A percentile compares a stretch with the other conserved stretches of the same genome.
Evolutionary conservation across 257 asterid genomes (phyloP).

Genomic region (Coffea canephora): DNA sequence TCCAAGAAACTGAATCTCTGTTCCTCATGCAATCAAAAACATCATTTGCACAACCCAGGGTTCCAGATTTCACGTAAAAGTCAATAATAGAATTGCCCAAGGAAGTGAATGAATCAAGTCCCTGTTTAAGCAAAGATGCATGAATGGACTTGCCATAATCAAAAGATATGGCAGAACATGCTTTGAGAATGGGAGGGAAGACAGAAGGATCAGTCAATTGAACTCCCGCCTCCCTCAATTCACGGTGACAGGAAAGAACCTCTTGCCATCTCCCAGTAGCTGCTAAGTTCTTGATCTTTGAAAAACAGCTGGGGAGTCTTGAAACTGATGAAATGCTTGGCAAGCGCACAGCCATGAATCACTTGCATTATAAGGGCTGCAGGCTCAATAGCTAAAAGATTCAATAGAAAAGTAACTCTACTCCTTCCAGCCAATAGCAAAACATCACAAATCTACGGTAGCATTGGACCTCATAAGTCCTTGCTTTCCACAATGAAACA

Average conservation of each 20-base stretch:
- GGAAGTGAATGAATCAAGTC: constrained; percentile 53
- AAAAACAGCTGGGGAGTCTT: constrained; percentile 34
- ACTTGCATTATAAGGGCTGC: background rate
- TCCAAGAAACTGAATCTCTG: constrained; percentile 84
- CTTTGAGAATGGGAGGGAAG: constrained; percentile 64
- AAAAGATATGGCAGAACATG: constrained; percentile 45
- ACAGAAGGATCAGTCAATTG: constrained; percentile 47
- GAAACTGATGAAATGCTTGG: constrained; percentile 29
- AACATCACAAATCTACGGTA: background rate
- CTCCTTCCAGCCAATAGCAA: constrained; percentile 11
- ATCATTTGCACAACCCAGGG: constrained; percentile 38
- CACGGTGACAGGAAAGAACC: constrained; percentile 43
- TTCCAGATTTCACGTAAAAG: constrained; percentile 68
- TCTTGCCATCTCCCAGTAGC: constrained; percentile 55
- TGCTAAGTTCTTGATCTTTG: constrained; percentile 44
- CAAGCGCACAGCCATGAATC: constrained; percentile 33
- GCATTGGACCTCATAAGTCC: background rate
- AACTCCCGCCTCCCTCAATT: constrained; percentile 37
- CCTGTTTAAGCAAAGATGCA: constrained; percentile 61
- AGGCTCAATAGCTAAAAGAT: background rate
- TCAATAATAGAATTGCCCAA: constrained; percentile 68
- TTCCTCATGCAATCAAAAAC: constrained; percentile 46
- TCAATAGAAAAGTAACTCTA: background rate
- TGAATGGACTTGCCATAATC: constrained; percentile 54
- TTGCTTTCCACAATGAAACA: background rate